Evolutionary conservation across 2,329 filamentous ascomycete genomes (phyloP), one percentile per base, ranked within the genome.

Genomic region (Helotiales sp.): DNA sequence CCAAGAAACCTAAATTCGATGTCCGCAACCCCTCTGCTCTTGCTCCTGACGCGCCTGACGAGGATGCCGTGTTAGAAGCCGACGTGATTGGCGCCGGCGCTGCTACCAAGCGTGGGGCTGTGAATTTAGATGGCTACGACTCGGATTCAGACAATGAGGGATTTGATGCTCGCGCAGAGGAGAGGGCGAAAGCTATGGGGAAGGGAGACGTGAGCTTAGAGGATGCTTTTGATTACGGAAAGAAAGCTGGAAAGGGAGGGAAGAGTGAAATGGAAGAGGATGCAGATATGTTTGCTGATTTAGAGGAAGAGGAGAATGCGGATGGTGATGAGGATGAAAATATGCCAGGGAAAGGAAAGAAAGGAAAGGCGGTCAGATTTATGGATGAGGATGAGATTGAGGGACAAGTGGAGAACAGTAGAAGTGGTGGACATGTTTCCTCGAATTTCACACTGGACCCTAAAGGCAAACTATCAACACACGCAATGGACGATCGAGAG

Each of bases 71-170:
- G 27, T 83, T 99, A 8, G 91, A 96, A 51, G 91, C 93, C 22
- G 95, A 98, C 70, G 93, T 97, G 36, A 97, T 98, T 63, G 92
- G 93, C 15, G 81, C 85, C 17, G 84, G 84, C 1, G 82, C 84
- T 30, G 83, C 86, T 38, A 90, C 91, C 0, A 96, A 96, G 73
- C 90, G 95, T 62, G 93, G 93, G 65, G 95, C 93, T 0, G 90
- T 99, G 55, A 97, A 98, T 69, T 86, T 99, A 38, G 95, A 98
- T 70, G 95, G 95, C 51, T 99, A 98, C 76, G 93, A 98, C 66
- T 95, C 89, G 9, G 95, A 99, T 74, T 96, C 93, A 2, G 85
- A 89, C 52, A 93, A 96, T 63, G 95, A 98, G 70, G 92, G 90
- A 44, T 96, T 96, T 72, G 84, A 95, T 66, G 83, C 82, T 30